phyloP scores from a whole-genome alignment of 352 stramenopile genomes.

The Phytophthora multivora region DNA sequence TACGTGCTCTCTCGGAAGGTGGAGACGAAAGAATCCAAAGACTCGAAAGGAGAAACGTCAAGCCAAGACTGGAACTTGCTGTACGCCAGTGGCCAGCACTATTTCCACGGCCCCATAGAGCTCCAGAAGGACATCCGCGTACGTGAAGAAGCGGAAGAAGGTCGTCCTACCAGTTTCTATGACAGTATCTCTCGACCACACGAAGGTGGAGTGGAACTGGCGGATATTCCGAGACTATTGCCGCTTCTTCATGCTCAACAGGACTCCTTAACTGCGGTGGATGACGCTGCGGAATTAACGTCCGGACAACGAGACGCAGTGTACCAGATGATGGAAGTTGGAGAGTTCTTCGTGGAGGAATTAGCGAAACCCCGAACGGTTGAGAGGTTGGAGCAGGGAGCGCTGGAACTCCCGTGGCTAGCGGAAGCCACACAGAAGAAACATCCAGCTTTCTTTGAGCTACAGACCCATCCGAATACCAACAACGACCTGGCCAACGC shows the following conservation, averaged over 20 bases:
- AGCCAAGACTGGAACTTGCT: slow-evolving; percentile 46
- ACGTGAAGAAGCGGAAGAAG: slow-evolving; percentile 19
- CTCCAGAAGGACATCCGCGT: slow-evolving; percentile 37
- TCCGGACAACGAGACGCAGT: slow-evolving; percentile 55
- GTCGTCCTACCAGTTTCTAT: slow-evolving; percentile 20
- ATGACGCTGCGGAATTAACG: slow-evolving; percentile 48
- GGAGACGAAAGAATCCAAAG: not conserved
- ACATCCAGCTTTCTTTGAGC: slow-evolving; percentile 63
- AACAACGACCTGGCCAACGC: slow-evolving; percentile 43
- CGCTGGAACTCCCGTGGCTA: slow-evolving; percentile 61
- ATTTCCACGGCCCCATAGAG: slow-evolving; percentile 58
- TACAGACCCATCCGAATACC: slow-evolving; percentile 55
- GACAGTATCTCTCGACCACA: slow-evolving; percentile 23
- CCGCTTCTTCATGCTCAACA: slow-evolving; percentile 61
- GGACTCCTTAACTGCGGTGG: slow-evolving; percentile 44
- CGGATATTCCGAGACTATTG: slow-evolving; percentile 52
- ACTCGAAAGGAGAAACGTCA: slow-evolving; percentile 20
- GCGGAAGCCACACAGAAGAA: slow-evolving; percentile 29
- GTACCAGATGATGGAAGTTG: slow-evolving; percentile 74
- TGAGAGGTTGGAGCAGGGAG: slow-evolving; percentile 47
- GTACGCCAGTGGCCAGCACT: slow-evolving; percentile 61
- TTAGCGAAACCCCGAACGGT: slow-evolving; percentile 63
- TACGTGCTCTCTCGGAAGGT: slow-evolving; percentile 48
- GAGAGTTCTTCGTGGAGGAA: slow-evolving; percentile 71
- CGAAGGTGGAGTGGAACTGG: slow-evolving; percentile 31